Base-by-base conservation (phyloP, 116 monocot species). In the Thalassia testudinum region DNA sequence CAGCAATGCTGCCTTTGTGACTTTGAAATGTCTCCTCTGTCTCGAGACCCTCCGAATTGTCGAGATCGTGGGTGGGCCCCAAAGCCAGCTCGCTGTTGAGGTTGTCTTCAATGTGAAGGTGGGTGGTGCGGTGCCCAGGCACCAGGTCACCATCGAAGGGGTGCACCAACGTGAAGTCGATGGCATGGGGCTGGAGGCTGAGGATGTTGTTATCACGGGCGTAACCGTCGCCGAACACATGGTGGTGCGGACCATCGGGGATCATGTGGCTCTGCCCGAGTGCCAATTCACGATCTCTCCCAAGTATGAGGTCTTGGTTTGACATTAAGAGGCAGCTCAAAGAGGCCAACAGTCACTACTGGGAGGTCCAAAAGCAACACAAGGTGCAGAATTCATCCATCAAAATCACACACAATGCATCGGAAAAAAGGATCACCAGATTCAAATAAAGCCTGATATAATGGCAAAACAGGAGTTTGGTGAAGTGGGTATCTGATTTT, bases 11-110 rank as follows among this genome's bases (percentile, higher is more conserved):
- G 56, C 87, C 24, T 56, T 76, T 85, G 47, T 84, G 88, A 57
- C 62, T 72, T 1, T 86, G 86, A 0, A 73, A 48, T 0, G 85
- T 53, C 23, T 27, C 72, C 43, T 70, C 74, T 0, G 43, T 16
- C 15, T 55, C 68, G 14, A 19, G 48, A 26, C 62, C 65, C 14
- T 40, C 40, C 24, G 63, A 72, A 47, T 72, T 54, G 52, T 78
- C 76, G 26, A 64, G 69, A 22, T 62, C 54, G 27, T 83, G 73
- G 55, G 62, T 78, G 53, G 78, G 81, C 28, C 75, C 76, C 17
- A 87, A 71, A 1, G 68, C 78, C 27, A 90, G 59, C n/a, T 84
- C 78, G 60, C 79, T 73, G 48, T 82, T 78, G 0, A 78, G 72
- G 37, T 42, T 20, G 2, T 38, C 17, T 21, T 14, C 50, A 18